Evolutionary conservation across 2,329 filamentous ascomycete genomes (phyloP).

Genomic region (Calonectria naviculata): DNA sequence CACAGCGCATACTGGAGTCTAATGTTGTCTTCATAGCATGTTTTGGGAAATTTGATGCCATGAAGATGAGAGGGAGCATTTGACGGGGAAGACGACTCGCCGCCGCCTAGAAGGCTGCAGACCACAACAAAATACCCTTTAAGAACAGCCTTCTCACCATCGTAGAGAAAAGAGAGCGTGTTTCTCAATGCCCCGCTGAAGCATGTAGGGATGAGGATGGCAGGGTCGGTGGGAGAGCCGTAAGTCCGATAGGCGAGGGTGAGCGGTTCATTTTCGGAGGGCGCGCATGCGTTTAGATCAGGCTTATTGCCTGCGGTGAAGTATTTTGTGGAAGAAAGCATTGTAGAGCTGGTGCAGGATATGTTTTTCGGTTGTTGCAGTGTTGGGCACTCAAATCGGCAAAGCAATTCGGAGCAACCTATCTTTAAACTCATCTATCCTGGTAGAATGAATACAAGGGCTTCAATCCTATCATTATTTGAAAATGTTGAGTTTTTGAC

Average conservation of each 20-base stretch:
- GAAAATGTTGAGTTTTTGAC: neutral
- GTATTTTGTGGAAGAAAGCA: neutral
- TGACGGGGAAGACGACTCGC: constrained; percentile 13
- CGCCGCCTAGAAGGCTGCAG: constrained; percentile 1
- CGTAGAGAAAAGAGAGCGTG: constrained; percentile 6
- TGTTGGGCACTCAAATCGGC: constrained; percentile 11
- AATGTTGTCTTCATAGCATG: constrained; percentile 11
- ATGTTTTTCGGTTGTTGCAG: neutral
- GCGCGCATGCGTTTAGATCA: neutral
- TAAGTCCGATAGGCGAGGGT: constrained; percentile 10
- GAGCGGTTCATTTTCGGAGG: neutral
- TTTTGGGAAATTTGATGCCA: neutral
- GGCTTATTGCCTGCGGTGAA: neutral
- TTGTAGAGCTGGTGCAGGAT: neutral
- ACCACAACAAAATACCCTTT: constrained; percentile 9
- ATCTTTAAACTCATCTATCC: neutral
- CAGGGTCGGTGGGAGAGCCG: neutral
- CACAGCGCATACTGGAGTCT: neutral
- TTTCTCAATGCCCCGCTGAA: neutral
- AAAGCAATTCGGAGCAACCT: neutral
- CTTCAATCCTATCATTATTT: neutral
- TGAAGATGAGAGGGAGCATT: neutral
- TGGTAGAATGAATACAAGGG: neutral
- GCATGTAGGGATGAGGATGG: constrained; percentile 9
- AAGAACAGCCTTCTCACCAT: neutral